These are phyloP conservation scores for Ambispora gerdemannii DNA, from an alignment of 192 early-diverging fungal species.

Conservation along the genomic window DNA sequence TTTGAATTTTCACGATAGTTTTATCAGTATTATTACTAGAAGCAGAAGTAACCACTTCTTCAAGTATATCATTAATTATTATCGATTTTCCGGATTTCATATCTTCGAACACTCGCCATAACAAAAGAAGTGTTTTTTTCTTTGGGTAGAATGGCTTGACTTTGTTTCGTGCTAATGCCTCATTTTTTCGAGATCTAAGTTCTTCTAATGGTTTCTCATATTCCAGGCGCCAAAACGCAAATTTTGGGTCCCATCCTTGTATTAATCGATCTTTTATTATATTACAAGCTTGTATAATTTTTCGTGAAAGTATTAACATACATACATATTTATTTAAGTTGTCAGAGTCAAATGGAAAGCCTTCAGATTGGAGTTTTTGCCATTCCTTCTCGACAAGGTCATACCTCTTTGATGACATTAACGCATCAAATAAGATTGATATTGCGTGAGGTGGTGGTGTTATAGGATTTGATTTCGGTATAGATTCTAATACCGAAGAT, in stretches of 20 bases:
- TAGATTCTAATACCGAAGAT: conserved; percentile 28
- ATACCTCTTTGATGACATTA: conserved; percentile 33
- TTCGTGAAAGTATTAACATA: conserved; percentile 36
- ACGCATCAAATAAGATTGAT: conserved; percentile 48
- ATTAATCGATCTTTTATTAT: conserved; percentile 37
- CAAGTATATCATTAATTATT: too few relatives aligned
- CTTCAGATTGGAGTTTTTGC: conserved; percentile 33
- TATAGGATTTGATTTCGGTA: conserved; percentile 23
- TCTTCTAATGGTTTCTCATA: too few relatives aligned
- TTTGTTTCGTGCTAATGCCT: background rate
- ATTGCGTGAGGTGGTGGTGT: conserved; percentile 37
- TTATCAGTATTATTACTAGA: too few relatives aligned
- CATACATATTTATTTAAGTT: conserved; percentile 54
- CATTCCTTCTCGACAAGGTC: conserved; percentile 41
- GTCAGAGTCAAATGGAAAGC: conserved; percentile 47
- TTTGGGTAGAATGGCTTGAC: background rate
- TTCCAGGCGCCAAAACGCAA: conserved; percentile 9
- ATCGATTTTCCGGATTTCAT: conserved; percentile 11
- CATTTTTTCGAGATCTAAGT: background rate
- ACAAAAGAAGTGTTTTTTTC: conserved; percentile 15
- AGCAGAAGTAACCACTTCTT: too few relatives aligned
- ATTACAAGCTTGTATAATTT: conserved; percentile 38
- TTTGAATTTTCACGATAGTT: too few relatives aligned
- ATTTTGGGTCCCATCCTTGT: conserved; percentile 23
- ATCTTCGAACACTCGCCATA: conserved; percentile 4